Evolutionary conservation across 805 yeast genomes (phyloP).

Genomic region (Candida succiphila): DNA sequence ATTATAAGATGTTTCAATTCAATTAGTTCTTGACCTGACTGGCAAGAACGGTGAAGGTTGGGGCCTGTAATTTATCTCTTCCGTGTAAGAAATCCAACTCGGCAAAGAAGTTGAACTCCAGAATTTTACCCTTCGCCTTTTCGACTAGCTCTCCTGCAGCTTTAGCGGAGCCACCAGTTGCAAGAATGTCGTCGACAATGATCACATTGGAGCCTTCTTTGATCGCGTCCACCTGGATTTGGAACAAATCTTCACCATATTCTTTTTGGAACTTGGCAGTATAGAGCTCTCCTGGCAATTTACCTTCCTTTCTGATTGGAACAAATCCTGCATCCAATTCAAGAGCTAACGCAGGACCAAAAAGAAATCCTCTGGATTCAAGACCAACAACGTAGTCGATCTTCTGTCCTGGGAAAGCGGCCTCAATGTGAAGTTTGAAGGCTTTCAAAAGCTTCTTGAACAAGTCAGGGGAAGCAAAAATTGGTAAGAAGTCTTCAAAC

Average conservation of each 20-base stretch:
- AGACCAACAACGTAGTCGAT: conserved; percentile 89
- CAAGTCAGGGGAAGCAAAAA: conserved; percentile 71
- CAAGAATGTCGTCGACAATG: conserved; percentile 92
- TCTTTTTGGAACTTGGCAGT: conserved; percentile 77
- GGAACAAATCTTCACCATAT: conserved; percentile 85
- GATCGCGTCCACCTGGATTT: conserved; percentile 76
- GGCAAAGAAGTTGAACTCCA: conserved; percentile 83
- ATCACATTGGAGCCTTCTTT: conserved; percentile 74
- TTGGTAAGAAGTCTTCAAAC: conserved; percentile 94
- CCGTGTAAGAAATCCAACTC: conserved; percentile 95
- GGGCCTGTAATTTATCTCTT: conserved; percentile 75
- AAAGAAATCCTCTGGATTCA: conserved; percentile 94
- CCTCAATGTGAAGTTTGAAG: conserved; percentile 63
- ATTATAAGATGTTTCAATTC: conserved; percentile 4
- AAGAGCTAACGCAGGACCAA: conserved; percentile 92
- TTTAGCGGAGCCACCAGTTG: conserved; percentile 94
- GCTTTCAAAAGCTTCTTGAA: conserved; percentile 79
- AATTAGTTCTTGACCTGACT: conserved; percentile 62
- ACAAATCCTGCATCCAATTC: conserved; percentile 85
- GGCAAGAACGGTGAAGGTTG: conserved; percentile 79
- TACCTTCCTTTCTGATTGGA: conserved; percentile 93
- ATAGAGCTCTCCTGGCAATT: conserved; percentile 79
- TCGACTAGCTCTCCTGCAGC: conserved; percentile 85
- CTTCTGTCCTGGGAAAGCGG: conserved; percentile 34
- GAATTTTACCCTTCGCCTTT: conserved; percentile 57